Conservation (phyloP, 179 eudicot species). For the Corrigiola litoralis region DNA sequence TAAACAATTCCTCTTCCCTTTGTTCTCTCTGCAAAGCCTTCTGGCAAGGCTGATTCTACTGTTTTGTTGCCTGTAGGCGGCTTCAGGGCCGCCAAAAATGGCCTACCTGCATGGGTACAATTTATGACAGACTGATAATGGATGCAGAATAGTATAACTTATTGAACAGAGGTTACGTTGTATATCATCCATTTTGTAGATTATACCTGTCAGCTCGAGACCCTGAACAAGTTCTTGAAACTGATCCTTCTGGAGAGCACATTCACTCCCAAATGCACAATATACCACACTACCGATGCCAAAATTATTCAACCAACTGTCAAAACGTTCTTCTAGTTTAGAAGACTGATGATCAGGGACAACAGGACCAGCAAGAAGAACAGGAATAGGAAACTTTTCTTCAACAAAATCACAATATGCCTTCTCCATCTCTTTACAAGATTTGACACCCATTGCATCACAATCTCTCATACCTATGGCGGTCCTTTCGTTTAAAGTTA, state of each 20-base stretch:
- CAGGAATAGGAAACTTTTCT: background rate
- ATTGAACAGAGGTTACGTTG: no score
- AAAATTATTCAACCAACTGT: slow-evolving; percentile 5
- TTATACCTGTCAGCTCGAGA: slow-evolving; percentile 22
- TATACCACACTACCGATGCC: slow-evolving; percentile 11
- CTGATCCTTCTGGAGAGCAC: background rate
- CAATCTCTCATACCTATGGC: background rate
- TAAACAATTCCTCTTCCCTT: no score
- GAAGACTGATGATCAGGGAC: background rate
- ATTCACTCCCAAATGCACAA: slow-evolving; percentile 25
- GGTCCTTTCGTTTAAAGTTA: background rate
- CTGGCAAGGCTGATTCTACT: no score
- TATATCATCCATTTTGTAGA: no score
- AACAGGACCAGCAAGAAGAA: slow-evolving; percentile 11
- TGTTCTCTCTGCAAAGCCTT: no score
- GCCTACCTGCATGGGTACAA: slow-evolving; percentile 10
- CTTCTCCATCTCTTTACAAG: slow-evolving; percentile 16
- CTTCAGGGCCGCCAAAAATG: slow-evolving; percentile 30
- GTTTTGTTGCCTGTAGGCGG: no score
- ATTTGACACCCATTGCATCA: slow-evolving; percentile 3
- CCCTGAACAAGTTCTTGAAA: slow-evolving; percentile 27
- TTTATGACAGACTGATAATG: no score
- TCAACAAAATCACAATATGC: slow-evolving; percentile 3
- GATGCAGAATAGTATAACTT: no score
- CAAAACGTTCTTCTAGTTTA: slow-evolving; percentile 1